phyloP scores from a whole-genome alignment of 1,284 basidiomycete genomes.

The Ceratobasidium sp. region DNA sequence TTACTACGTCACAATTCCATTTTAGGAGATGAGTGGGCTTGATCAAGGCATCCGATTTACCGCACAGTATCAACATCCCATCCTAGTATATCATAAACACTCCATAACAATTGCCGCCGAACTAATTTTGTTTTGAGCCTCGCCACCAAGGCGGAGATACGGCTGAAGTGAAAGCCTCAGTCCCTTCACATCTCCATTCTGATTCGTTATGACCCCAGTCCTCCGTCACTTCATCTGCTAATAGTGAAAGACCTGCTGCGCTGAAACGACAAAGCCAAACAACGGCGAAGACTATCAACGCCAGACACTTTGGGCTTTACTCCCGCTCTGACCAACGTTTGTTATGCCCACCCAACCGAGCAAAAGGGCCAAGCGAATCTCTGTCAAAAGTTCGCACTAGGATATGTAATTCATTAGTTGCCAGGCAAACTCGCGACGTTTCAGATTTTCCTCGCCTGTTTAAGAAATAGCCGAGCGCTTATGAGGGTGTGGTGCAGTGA shows the following conservation, averaged over 20 bases:
- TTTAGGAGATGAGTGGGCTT: neutral
- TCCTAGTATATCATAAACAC: neutral
- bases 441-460: neutral
- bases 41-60: neutral
- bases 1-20: neutral
- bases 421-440: constrained; percentile 3
- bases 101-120: neutral
- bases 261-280: no score
- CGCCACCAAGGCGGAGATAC: neutral
- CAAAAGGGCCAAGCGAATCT: no score
- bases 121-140: neutral
- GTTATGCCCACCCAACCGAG: neutral
- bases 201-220: no score
- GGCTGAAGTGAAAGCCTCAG: neutral
- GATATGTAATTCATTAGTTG: constrained; percentile 8
- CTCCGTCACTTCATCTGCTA: no score
- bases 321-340: neutral
- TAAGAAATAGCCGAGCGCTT: neutral
- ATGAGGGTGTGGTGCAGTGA: no score
- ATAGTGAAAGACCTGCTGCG: no score
- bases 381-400: neutral
- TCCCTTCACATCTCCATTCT: neutral
- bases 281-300: no score
- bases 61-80: neutral
- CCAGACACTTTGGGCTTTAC: no score